Base-by-base conservation (phyloP, 805 yeast species). In the Teunomyces cretensis region DNA sequence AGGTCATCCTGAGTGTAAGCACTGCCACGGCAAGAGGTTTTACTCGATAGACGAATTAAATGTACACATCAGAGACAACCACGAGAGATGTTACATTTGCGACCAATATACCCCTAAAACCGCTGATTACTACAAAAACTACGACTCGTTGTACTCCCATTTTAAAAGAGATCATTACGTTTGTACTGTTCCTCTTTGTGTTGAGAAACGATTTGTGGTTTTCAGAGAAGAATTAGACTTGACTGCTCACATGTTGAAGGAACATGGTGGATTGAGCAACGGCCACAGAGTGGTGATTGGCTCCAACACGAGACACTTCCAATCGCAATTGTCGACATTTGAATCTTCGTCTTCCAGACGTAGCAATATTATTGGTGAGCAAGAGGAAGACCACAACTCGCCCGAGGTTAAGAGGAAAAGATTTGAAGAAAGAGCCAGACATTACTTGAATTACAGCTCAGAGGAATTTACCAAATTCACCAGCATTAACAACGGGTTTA, bases 61-160 rank as follows among this genome's bases (percentile, higher is more conserved):
- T 51, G 65, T 82, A 27, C 99, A 94, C 64, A 78, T 91, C 68
- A 74, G 96, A 53, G 86, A 87, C 48, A 70, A 70, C 40, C 99
- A 94, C 64, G 97, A 91, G 60, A 81, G 83, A 52, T 94, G 99
- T 63, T 88, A 83, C 55, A 82, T 94, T 27, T 94, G 99, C 68
- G 96, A 90, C 53, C 84, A 79, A 60, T 62, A 78, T 12, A 67
- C 72, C 22, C 95, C 95, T 0, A 84, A 80, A 53, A 57, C 59
- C 4, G 71, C 74, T 0, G 69, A 65, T 42, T 90, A 87, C 65
- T 94, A 85, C 67, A 75, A 75, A 52, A 78, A 91, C 62, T 92
- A 92, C 60, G 85, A 85, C 37, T 72, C 80, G 32, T 72, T 94
- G 44, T 86, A 81, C 54, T 69, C 71, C 12, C 99, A 94, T 70